Conservation (phyloP, 1,284 basidiomycete species). For the Tylopilus sp. region DNA sequence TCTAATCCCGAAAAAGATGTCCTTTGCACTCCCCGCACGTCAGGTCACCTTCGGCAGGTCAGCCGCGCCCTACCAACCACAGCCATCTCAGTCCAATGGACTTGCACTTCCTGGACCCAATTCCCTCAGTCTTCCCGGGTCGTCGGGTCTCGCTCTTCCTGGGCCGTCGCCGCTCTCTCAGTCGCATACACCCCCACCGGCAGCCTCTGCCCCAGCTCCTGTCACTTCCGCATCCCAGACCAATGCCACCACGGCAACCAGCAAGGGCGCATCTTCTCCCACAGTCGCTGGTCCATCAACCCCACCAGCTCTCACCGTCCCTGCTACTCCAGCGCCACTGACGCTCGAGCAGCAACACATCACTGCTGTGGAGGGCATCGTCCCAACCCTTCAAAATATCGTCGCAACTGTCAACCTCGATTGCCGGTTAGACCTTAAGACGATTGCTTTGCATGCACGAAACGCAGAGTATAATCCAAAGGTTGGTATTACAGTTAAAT, state of each 20-base stretch:
- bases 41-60: constrained; percentile 81
- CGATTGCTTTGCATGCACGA: constrained; percentile 96
- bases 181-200: constrained; percentile 48
- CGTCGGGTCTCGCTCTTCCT: constrained; percentile 56
- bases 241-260: constrained; percentile 36
- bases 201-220: constrained; percentile 34
- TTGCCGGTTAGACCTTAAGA: constrained; percentile 97
- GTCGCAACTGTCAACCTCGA: constrained; percentile 99
- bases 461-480: constrained; percentile 99
- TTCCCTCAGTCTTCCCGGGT: constrained; percentile 57
- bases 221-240: constrained; percentile 42
- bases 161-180: constrained; percentile 50
- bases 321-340: constrained; percentile 74
- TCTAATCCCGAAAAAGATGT: constrained; percentile 56
- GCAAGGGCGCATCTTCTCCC: constrained; percentile 41
- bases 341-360: constrained; percentile 92
- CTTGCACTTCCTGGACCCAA: constrained; percentile 63
- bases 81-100: constrained; percentile 52
- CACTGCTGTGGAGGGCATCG: constrained; percentile 94
- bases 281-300: constrained; percentile 63
- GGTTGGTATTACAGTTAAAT: constrained; percentile 75
- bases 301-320: constrained; percentile 57
- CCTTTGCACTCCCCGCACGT: constrained; percentile 79
- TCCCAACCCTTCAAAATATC: constrained; percentile 97
- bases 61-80: constrained; percentile 57